phyloP scores from a whole-genome alignment of 169 alveolate genomes.

The Plasmodium chabaudi region DNA sequence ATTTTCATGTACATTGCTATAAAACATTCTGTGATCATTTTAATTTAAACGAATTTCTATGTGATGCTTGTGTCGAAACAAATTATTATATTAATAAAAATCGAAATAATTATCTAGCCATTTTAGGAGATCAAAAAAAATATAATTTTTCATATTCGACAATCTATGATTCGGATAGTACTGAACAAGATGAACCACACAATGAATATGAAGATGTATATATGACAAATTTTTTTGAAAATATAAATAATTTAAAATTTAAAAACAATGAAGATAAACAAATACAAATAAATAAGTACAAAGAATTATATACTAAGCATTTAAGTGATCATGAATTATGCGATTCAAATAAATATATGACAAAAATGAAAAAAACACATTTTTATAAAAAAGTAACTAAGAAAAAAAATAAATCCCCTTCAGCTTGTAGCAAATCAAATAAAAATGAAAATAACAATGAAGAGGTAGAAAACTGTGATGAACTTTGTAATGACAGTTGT shows the following conservation, averaged over 20 bases:
- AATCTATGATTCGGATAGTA: not conserved
- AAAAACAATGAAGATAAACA: no score
- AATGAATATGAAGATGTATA: not conserved
- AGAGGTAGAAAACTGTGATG: not conserved
- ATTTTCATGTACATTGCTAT: slow-evolving; percentile 48
- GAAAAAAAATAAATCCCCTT: not conserved
- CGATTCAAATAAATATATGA: not conserved
- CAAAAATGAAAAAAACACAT: not conserved
- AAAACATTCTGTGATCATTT: slow-evolving; percentile 28
- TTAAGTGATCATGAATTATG: slow-evolving; percentile 28
- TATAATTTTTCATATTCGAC: slow-evolving; percentile 11
- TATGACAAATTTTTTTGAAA: not conserved
- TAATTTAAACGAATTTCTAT: slow-evolving; percentile 27
- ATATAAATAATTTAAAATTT: not conserved
- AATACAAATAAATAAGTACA: not conserved
- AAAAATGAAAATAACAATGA: not conserved
- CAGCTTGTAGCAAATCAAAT: not conserved
- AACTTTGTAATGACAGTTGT: no score
- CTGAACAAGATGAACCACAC: not conserved
- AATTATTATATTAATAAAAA: not conserved
- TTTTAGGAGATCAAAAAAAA: no score
- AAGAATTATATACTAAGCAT: not conserved
- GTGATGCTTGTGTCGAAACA: slow-evolving; percentile 24
- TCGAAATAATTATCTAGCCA: no score
- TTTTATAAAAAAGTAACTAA: not conserved